Conservation (phyloP, 106 monocot species). For the Dendrobium nobile region DNA sequence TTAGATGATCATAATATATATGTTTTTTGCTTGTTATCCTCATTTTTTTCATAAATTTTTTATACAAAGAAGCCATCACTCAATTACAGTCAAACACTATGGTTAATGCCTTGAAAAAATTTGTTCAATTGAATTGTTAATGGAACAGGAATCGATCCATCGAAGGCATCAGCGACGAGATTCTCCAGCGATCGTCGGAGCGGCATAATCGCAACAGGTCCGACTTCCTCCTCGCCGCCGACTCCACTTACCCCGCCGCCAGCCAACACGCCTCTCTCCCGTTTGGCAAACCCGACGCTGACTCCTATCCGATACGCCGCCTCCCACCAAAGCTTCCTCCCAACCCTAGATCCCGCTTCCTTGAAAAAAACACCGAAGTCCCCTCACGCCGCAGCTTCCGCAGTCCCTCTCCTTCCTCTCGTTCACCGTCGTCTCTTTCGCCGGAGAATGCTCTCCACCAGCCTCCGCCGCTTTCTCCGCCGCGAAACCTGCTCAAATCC, state of each 20-base stretch:
- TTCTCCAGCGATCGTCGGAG: constrained; percentile 24
- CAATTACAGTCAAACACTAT: no score
- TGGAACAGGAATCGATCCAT: constrained; percentile 17
- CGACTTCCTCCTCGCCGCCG: not conserved
- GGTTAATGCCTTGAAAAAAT: no score
- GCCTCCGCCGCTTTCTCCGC: constrained; percentile 14
- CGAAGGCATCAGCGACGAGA: constrained; percentile 39
- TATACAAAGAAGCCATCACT: no score
- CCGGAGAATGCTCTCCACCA: not conserved
- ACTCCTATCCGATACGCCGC: constrained; percentile 1
- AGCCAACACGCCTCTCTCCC: not conserved
- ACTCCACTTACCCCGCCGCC: not conserved
- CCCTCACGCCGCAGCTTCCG: not conserved
- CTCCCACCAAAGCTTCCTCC: constrained; percentile 12
- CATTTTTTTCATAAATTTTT: no score
- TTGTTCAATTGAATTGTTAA: no score
- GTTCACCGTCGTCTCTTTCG: not conserved
- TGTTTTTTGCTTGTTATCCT: no score
- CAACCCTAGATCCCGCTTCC: not conserved
- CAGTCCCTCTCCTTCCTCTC: not conserved
- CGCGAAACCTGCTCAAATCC: constrained; percentile 24
- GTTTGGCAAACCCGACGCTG: not conserved
- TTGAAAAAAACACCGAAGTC: constrained; percentile 4
- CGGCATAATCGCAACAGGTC: constrained; percentile 17
- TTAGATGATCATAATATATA: no score